Conservation (phyloP, 1,139 yeast species). For the Lodderomyces margitis region DNA sequence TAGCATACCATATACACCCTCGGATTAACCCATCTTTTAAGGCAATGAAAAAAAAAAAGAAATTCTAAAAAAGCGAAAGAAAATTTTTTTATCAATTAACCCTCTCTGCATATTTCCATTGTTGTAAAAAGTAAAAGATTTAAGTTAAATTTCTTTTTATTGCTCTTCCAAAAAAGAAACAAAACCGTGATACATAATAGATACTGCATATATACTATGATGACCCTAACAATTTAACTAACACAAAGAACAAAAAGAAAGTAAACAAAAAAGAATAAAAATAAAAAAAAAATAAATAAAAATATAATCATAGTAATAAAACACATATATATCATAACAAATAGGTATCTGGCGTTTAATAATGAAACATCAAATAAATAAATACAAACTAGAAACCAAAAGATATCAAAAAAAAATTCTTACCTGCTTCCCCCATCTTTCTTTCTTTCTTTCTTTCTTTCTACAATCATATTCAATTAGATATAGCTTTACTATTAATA, state of each 20-base stretch:
- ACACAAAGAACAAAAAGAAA: background rate
- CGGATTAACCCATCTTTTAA: too few species aligned
- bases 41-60: background rate
- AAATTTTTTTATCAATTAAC: slow-evolving; percentile 1
- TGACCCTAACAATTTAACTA: slow-evolving; percentile 1
- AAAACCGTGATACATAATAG: background rate
- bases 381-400: background rate
- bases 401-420: background rate
- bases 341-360: background rate
- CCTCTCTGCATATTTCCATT: background rate
- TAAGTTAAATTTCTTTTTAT: background rate
- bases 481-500: background rate
- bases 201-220: background rate
- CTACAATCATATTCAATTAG: background rate
- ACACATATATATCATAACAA: too few species aligned
- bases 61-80: background rate
- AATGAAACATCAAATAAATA: background rate
- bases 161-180: background rate
- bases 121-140: background rate
- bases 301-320: too few species aligned
- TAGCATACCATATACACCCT: too few species aligned
- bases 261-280: background rate
- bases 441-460: background rate
- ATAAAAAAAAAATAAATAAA: too few species aligned
- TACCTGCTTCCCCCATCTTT: background rate